Evolutionary conservation across 2,329 filamentous ascomycete genomes (phyloP).

Genomic region (Epichloe sp.): DNA sequence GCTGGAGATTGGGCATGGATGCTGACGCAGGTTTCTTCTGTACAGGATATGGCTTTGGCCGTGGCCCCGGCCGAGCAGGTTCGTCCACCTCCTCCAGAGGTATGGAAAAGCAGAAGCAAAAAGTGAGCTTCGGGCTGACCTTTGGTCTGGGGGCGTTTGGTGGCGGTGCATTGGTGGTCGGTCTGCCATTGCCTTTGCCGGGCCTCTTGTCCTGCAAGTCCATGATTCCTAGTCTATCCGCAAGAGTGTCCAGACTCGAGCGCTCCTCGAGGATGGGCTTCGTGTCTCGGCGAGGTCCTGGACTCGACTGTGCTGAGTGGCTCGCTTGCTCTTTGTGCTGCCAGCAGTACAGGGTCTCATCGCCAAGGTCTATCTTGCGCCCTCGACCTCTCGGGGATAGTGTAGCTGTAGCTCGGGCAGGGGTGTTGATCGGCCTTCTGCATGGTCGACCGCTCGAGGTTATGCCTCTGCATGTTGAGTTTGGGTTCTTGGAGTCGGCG

Average conservation of each 20-base stretch:
- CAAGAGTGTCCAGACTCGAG: constrained; percentile 76
- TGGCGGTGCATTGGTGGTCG: constrained; percentile 15
- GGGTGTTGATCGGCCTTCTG: constrained; percentile 46
- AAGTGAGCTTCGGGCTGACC: constrained; percentile 20
- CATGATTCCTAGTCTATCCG: constrained; percentile 65
- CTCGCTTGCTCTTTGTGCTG: constrained; percentile 83
- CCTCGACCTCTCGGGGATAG: constrained; percentile 13
- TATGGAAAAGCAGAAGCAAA: constrained; percentile 42
- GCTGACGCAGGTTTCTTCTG: constrained; percentile 24
- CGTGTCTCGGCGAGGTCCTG: constrained; percentile 27
- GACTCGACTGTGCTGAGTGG: constrained; percentile 31
- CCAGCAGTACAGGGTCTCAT: constrained; percentile 72
- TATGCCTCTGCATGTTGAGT: constrained; percentile 77
- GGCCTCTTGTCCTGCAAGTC: constrained; percentile 37
- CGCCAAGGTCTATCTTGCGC: constrained; percentile 32
- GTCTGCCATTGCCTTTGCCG: constrained; percentile 11
- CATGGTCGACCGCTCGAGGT: constrained; percentile 75
- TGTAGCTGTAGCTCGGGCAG: constrained; percentile 15
- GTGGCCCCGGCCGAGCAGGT: constrained; percentile 17
- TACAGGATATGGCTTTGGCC: constrained; percentile 34
- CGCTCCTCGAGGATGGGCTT: constrained; percentile 48
- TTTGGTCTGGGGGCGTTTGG: constrained; percentile 12
- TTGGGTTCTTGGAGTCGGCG: constrained; percentile 72
- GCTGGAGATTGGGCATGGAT: constrained; percentile 8
- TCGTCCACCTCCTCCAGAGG: constrained; percentile 31